These are phyloP conservation scores for Podospora pseudopauciseta DNA, from an alignment of 495 filamentous ascomycete species.

Conservation along the genomic window DNA sequence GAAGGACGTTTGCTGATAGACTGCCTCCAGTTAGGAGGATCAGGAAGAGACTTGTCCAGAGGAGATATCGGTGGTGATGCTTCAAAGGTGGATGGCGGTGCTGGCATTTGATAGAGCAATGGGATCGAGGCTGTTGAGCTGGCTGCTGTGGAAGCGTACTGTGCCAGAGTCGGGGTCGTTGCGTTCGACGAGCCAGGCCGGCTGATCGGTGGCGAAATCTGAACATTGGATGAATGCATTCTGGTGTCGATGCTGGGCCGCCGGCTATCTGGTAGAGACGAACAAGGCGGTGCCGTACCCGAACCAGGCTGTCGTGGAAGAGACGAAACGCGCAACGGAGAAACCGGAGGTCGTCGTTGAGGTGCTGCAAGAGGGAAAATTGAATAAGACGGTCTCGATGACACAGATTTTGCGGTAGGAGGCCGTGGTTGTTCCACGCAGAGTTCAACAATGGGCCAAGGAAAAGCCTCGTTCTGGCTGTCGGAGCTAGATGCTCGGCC, in stretches of 20 bases:
- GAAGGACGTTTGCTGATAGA: slow-evolving; percentile 14
- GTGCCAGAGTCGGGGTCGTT: background rate
- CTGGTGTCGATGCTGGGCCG: background rate
- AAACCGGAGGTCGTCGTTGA: background rate
- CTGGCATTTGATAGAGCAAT: slow-evolving; percentile 9
- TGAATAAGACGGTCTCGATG: slow-evolving; percentile 24
- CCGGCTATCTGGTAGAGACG: background rate
- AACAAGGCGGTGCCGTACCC: slow-evolving; percentile 4
- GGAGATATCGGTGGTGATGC: slow-evolving; percentile 9
- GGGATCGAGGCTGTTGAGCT: slow-evolving; percentile 18
- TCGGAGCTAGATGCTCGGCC: slow-evolving; percentile 4
- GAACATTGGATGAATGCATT: background rate
- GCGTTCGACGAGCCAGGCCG: slow-evolving; percentile 1
- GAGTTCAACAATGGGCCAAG: slow-evolving; percentile 10
- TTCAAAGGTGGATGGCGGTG: background rate
- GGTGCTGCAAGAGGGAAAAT: slow-evolving; percentile 24
- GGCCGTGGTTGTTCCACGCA: slow-evolving; percentile 9
- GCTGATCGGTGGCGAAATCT: background rate
- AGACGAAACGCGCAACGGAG: background rate
- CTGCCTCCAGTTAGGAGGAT: background rate
- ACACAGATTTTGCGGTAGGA: slow-evolving; percentile 11
- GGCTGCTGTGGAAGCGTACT: background rate
- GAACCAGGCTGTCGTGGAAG: slow-evolving; percentile 9
- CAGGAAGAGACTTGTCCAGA: slow-evolving; percentile 6
- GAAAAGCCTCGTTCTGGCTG: background rate